Evolutionary conservation across 2,329 filamentous ascomycete genomes (phyloP), one percentile per base, ranked within the genome.

Genomic region (Lithohypha guttulata): DNA sequence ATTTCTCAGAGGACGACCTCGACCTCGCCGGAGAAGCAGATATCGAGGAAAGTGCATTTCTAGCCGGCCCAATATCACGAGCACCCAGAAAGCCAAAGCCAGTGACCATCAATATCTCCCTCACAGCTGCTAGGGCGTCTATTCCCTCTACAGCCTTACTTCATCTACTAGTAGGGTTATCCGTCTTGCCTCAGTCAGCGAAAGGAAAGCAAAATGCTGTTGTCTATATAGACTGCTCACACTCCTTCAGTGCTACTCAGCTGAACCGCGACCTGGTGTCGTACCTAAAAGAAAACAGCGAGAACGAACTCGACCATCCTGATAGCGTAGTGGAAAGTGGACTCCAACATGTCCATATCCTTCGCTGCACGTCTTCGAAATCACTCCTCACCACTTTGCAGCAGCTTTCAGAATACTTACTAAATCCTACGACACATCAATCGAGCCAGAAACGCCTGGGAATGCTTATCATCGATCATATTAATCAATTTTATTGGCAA

Each of bases 131-230:
- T 23, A 59, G 59, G 9, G 59, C 72, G 3, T 66, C 64, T 18
- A 59, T 65, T 8, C 76, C 75, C 7, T 78, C 77, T 55, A 72
- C 75, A 1, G 68, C 73, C 23, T 53, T 80, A 0, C 58, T 79
- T 23, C 75, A 78, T 56, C 65, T 71, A 43, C 55, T 79, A 27
- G 63, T 64, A 19, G 64, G 68, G 2, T 51, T 64, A 7, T 64
- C 69, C 22, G 59, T 75, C 6, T 60, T 79, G 1, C 73, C 74
- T 1, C 38, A 48, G 8, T 42, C 48, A 4, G 46, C 53, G 37
- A 53, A 57, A 18, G 72, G 74, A 13, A 64, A 64, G 34, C 58
- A 61, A 20, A 59, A 65, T 7, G 59, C 71, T 5, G 64, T 75
- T 8, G 58, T 77, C 5, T 63, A 75, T 47, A 55, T 78, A 30